A percentile compares a stretch with the other conserved stretches of the same genome.
Conservation (phyloP, 83 land plant genomes). For the Diphasiastrum complanatum region DNA sequence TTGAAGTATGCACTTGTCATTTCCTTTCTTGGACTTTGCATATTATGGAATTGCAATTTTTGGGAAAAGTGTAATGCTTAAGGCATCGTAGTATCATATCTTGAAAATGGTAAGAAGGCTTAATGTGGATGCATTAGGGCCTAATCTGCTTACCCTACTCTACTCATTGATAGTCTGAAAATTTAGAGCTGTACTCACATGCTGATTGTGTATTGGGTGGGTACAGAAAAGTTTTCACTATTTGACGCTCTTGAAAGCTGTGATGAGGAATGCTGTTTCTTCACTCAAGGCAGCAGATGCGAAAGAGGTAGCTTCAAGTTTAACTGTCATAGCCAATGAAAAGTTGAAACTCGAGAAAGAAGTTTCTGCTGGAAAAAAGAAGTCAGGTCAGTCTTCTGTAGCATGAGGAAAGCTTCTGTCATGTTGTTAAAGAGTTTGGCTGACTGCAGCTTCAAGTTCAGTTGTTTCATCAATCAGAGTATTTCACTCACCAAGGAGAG, state of each 20-base stretch:
- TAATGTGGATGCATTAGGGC: no score
- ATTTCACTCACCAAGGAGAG: no score
- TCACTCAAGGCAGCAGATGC: slow-evolving; percentile 78
- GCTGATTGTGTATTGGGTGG: background rate
- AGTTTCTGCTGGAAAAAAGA: slow-evolving; percentile 72
- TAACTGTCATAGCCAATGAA: slow-evolving; percentile 82
- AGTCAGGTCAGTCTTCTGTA: no score
- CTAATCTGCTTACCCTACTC: no score
- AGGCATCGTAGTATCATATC: no score
- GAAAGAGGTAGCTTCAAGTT: slow-evolving; percentile 76
- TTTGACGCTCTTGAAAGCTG: slow-evolving; percentile 60
- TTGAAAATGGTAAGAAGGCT: no score
- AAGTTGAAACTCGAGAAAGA: slow-evolving; percentile 87
- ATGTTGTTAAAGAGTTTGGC: no score
- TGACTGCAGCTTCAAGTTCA: no score
- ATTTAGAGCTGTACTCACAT: background rate
- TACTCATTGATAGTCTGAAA: background rate
- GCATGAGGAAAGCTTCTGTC: no score
- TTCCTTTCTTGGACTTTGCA: background rate
- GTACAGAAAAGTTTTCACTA: slow-evolving; percentile 85
- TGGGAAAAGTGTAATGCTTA: no score
- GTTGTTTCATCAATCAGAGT: no score
- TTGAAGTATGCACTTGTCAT: slow-evolving; percentile 46
- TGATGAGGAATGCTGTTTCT: slow-evolving; percentile 67
- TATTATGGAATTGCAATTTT: background rate